Percentiles rank a stretch among this genome's conserved stretches.
Evolutionary conservation across 2,329 filamentous ascomycete genomes (phyloP).

Genomic region (Monosporascus sp.): DNA sequence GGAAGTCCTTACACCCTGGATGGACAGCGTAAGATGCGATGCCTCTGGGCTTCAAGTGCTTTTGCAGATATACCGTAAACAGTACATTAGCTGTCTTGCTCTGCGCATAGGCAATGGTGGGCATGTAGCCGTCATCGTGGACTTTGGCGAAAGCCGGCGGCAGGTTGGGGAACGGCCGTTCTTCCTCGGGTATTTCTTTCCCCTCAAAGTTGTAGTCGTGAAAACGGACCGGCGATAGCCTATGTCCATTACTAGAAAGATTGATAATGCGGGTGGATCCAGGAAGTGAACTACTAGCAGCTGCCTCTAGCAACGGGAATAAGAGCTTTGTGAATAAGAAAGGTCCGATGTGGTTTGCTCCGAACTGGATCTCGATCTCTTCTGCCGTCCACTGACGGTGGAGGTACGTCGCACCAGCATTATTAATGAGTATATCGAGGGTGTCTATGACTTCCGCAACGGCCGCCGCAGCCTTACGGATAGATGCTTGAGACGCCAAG

Average conservation of each 20-base stretch:
- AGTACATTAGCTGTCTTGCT: conserved; percentile 48
- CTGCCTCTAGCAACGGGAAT: conserved; percentile 27
- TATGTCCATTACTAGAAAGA: conserved; percentile 36
- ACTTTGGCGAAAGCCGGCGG: conserved; percentile 24
- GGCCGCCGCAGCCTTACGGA: conserved; percentile 31
- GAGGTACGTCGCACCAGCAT: conserved; percentile 32
- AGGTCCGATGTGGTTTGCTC: conserved; percentile 32
- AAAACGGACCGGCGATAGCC: conserved; percentile 36
- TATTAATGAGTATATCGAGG: conserved; percentile 38
- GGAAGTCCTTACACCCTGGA: conserved; percentile 30
- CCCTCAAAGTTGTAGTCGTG: conserved; percentile 39
- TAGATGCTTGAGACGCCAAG: conserved; percentile 29
- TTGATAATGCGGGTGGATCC: conserved; percentile 33
- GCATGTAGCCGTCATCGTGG: conserved; percentile 29
- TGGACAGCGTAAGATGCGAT: conserved; percentile 36
- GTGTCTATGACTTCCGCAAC: conserved; percentile 26
- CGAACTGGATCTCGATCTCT: conserved; percentile 37
- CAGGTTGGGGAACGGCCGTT: conserved; percentile 23
- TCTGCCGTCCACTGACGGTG: conserved; percentile 36
- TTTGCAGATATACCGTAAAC: conserved; percentile 34
- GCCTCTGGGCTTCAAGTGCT: conserved; percentile 23
- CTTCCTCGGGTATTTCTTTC: conserved; percentile 28
- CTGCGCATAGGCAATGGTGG: conserved; percentile 41
- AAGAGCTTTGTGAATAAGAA: conserved; percentile 34
- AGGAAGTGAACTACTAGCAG: conserved; percentile 24